Evolutionary conservation across 352 stramenopile species (phyloP).

Genomic region (Pythium apleroticum): DNA sequence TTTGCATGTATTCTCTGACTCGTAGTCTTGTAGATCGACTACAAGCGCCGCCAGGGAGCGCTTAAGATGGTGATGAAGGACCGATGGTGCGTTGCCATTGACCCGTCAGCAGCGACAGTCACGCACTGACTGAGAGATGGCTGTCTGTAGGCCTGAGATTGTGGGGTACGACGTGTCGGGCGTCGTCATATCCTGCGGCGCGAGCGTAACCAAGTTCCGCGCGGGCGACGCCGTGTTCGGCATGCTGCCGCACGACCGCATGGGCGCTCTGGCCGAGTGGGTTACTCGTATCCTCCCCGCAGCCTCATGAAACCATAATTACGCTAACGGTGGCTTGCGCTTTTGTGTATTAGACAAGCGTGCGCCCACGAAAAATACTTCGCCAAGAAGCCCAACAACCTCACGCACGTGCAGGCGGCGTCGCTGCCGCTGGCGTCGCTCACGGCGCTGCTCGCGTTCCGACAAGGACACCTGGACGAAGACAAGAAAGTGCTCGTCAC

Average conservation of each 20-base stretch:
- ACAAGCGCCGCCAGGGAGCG: conserved; percentile 73
- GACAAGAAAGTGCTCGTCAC: conserved; percentile 78
- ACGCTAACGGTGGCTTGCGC: background rate
- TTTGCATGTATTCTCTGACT: conserved; percentile 1
- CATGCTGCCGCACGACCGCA: conserved; percentile 65
- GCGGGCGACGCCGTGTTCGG: conserved; percentile 69
- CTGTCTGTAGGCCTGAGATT: conserved; percentile 47
- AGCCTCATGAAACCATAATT: background rate
- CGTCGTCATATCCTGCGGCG: conserved; percentile 52
- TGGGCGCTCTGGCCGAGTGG: conserved; percentile 69
- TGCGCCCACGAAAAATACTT: conserved; percentile 57
- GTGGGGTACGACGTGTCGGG: conserved; percentile 75
- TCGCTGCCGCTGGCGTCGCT: conserved; percentile 57
- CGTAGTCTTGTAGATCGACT: conserved; percentile 55
- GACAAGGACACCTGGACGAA: conserved; percentile 44
- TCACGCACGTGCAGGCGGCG: conserved; percentile 74
- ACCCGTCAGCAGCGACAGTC: no score
- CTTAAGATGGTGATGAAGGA: conserved; percentile 60
- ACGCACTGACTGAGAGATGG: background rate
- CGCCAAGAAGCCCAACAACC: conserved; percentile 62
- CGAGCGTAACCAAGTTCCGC: conserved; percentile 55
- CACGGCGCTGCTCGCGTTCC: conserved; percentile 55
- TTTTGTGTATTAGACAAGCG: conserved; percentile 35
- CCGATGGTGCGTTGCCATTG: conserved; percentile 20
- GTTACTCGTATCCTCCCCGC: background rate